phyloP scores from a whole-genome alignment of 441 rosid species.

The Adansonia grandidieri region DNA sequence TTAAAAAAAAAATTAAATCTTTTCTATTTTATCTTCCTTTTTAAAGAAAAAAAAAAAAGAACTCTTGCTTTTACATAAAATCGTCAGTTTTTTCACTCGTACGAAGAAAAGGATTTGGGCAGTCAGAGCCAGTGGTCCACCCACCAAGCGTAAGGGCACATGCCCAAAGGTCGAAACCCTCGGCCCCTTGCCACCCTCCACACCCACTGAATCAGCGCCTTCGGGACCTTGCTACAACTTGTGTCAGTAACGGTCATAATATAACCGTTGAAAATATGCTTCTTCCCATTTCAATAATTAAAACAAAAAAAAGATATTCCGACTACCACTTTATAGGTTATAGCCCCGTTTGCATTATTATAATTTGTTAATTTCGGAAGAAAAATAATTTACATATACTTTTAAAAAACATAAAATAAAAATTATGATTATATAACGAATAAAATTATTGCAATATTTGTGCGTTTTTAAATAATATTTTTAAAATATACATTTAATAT shows the following conservation, averaged over 20 bases:
- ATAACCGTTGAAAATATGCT: constrained; percentile 41
- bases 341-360: background rate
- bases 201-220: constrained; percentile 29
- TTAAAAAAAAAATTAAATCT: no score
- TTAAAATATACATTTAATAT: background rate
- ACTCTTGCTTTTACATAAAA: background rate
- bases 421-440: no score
- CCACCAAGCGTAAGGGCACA: constrained; percentile 28
- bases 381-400: no score
- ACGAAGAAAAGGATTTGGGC: background rate
- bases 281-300: constrained; percentile 33
- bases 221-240: constrained; percentile 19
- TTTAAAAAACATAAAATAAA: no score
- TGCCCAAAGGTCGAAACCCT: constrained; percentile 9
- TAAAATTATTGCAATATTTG: no score
- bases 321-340: background rate
- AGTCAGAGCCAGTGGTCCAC: constrained; percentile 18
- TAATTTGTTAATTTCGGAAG: background rate
- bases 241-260: constrained; percentile 44
- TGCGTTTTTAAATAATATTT: no score
- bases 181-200: background rate
- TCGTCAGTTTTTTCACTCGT: background rate
- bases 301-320: background rate
- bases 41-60: background rate
- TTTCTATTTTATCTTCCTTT: background rate